Conservation (phyloP, 495 filamentous ascomycete genomes). For the Jackrogersella minutella region DNA sequence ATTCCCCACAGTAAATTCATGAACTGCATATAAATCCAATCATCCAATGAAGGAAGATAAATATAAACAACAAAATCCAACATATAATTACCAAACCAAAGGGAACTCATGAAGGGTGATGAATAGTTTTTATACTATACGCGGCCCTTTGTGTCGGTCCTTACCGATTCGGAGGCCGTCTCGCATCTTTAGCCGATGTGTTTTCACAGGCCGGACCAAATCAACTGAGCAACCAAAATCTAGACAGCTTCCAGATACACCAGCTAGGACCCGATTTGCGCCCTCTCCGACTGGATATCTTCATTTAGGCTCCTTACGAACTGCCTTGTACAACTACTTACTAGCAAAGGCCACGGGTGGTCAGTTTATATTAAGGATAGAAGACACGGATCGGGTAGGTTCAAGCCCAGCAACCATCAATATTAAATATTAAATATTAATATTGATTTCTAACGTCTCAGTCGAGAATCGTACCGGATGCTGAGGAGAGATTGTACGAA, state of each 20-base stretch:
- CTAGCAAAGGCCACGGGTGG: conserved; percentile 86
- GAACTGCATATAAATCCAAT: no score
- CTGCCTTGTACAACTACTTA: conserved; percentile 91
- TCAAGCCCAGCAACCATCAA: not conserved
- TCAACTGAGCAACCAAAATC: not conserved
- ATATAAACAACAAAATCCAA: not conserved
- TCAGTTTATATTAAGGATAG: conserved; percentile 90
- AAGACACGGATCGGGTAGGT: conserved; percentile 92
- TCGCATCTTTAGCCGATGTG: conserved; percentile 34
- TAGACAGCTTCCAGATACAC: conserved; percentile 37
- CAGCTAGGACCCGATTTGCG: conserved; percentile 91
- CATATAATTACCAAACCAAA: conserved; percentile 1
- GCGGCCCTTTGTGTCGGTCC: conserved; percentile 28
- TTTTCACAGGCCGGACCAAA: conserved; percentile 32
- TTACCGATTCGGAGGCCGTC: conserved; percentile 15
- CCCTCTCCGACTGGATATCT: conserved; percentile 94
- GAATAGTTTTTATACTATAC: conserved; percentile 36
- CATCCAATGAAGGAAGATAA: no score
- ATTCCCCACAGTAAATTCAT: no score
- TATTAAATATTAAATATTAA: no score
- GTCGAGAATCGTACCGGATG: conserved; percentile 66
- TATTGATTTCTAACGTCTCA: conserved; percentile 32
- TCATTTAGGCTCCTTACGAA: conserved; percentile 89
- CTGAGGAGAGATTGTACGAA: conserved; percentile 76
- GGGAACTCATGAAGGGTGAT: conserved; percentile 22